phyloP scores from a whole-genome alignment of 2,329 filamentous ascomycete genomes.

The Alternaria sp. region DNA sequence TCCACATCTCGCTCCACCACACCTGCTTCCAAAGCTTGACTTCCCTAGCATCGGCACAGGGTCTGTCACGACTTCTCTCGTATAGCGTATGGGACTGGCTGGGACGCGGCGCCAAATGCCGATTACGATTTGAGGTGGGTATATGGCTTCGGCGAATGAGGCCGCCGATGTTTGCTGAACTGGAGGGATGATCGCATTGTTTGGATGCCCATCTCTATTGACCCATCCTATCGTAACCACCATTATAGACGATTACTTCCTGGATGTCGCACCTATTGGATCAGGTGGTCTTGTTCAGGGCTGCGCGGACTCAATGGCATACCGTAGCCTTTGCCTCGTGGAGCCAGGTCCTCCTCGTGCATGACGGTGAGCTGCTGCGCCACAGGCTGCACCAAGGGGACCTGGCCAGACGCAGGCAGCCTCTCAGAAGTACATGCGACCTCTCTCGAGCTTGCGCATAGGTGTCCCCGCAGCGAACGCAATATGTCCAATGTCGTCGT shows the following conservation, averaged over 20 bases:
- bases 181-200: not conserved
- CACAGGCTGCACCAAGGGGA: no score
- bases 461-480: conserved; percentile 47
- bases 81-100: not conserved
- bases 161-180: conserved; percentile 5
- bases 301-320: no score
- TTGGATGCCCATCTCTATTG: not conserved
- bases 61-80: not conserved
- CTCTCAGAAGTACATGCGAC: conserved; percentile 40
- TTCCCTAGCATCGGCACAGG: not conserved
- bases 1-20: conserved; percentile 1
- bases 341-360: no score
- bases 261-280: no score
- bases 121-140: conserved; percentile 7
- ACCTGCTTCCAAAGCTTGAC: not conserved
- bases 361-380: no score
- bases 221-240: no score
- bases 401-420: no score
- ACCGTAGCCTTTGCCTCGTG: no score
- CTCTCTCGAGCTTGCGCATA: conserved; percentile 38
- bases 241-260: no score
- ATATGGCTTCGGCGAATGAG: conserved; percentile 7
- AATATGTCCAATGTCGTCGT: conserved; percentile 47
- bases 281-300: no score
- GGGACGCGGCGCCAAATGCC: conserved; percentile 13